Base-by-base conservation (phyloP, 805 yeast species). In the Ogataea naganishii region DNA sequence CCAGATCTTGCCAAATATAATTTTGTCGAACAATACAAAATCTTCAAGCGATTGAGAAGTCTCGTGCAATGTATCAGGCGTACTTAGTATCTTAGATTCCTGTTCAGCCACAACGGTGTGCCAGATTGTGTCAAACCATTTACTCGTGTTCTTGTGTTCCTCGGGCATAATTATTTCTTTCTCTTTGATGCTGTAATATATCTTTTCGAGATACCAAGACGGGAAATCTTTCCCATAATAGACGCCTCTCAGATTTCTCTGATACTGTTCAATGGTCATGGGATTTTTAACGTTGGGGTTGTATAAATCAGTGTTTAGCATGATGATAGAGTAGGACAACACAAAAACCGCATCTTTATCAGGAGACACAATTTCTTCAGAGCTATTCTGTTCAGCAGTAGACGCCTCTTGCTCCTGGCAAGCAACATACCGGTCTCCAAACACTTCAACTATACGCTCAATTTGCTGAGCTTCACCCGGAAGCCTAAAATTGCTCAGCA, bases 401-500 rank as follows among this genome's bases (percentile, higher is more conserved):
- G 34, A 29, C 14, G 29, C 25, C 7, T 30, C 32, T n/a, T 26
- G 31, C 11, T 34, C 57, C 46, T 79, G 84, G 34, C 80, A 75
- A 13, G 62, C 63, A 10, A 83, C 81, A 55, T 84, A 92, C 35
- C 82, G 72, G 24, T 75, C 77, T 3, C 94, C 86, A 55, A 92
- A 92, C 5, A 74, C 64, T 46, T 89, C 96, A 18, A 92, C 80
- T 11, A 89, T 73, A 45, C 96, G 69, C 53, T 92, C 98, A 50
- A 92, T 92, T 53, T 85, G 96, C 48, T 86, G 97, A 0, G 96
- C 81, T 57, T 92, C 99, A 36, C 99, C 99, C 1, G 97, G 97
- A 28, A 92, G 65, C 52, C 98, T 72, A 49, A 92, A 89, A 14
- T 81, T 72, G 33, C 82, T 80, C 41, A 94, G 63, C 36, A 92